These are phyloP conservation scores for Aspergillus japonicus DNA, from an alignment of 2,329 filamentous ascomycete species.

Conservation along the genomic window DNA sequence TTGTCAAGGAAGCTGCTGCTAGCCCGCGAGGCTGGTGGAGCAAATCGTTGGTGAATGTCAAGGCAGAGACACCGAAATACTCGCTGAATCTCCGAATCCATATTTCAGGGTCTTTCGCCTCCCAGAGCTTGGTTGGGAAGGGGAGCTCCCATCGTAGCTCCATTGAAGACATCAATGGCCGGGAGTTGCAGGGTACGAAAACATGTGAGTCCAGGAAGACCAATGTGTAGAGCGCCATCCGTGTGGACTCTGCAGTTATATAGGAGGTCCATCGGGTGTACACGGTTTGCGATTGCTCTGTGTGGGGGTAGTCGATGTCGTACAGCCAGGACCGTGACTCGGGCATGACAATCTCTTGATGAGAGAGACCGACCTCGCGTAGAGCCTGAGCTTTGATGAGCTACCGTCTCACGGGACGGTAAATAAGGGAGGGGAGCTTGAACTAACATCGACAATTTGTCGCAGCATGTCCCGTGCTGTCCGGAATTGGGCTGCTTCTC, in stretches of 20 bases:
- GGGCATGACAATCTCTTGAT: constrained; percentile 1
- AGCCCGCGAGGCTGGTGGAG: constrained; percentile 14
- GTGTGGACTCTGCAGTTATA: neutral
- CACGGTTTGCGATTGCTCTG: constrained; percentile 6
- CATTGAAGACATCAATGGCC: constrained; percentile 30
- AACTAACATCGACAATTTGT: neutral
- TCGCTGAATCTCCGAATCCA: constrained; percentile 25
- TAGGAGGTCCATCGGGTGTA: neutral
- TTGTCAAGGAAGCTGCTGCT: constrained; percentile 26
- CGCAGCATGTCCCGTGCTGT: neutral
- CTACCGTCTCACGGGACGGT: neutral
- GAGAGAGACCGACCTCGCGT: neutral
- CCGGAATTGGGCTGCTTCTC: neutral
- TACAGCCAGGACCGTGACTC: neutral
- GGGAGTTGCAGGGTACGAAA: constrained; percentile 31
- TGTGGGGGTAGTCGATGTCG: neutral
- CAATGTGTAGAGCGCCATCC: neutral
- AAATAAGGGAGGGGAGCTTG: neutral
- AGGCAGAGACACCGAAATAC: neutral
- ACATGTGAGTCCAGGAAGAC: constrained; percentile 21
- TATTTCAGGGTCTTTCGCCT: constrained; percentile 26
- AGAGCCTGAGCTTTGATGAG: neutral
- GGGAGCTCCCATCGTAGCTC: constrained; percentile 40
- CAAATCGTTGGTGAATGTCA: neutral
- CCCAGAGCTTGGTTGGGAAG: constrained; percentile 29